Percentiles rank a stretch among this genome's conserved stretches.
phyloP scores from a whole-genome alignment of 2,329 filamentous ascomycete species.

The Metarhizium brunneum region DNA sequence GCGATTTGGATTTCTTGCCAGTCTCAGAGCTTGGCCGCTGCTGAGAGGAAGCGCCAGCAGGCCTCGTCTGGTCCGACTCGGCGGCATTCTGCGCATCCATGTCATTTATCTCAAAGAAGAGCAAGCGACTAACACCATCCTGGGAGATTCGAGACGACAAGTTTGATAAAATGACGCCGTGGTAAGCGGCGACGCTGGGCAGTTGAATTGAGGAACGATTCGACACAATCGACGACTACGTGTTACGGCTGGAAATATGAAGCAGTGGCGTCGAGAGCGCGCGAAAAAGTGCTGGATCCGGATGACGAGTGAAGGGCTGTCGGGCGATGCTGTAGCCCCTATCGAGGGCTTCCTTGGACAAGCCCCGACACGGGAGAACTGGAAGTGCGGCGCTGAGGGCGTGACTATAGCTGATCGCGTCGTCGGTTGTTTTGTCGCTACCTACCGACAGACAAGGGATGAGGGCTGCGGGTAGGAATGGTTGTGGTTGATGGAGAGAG shows the following conservation, averaged over 20 bases:
- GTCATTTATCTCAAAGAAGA: slow-evolving; percentile 48
- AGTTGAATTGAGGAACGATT: neutral
- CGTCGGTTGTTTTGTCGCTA: neutral
- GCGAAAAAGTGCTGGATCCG: slow-evolving; percentile 3
- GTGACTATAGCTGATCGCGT: neutral
- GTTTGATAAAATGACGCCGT: slow-evolving; percentile 8
- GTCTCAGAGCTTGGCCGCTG: slow-evolving; percentile 22
- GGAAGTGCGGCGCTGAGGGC: neutral
- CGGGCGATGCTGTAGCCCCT: slow-evolving; percentile 2
- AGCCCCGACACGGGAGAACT: neutral
- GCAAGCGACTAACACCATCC: slow-evolving; percentile 48
- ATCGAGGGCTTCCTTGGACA: slow-evolving; percentile 4
- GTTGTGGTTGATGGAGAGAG: neutral
- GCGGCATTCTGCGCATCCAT: slow-evolving; percentile 62
- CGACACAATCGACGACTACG: neutral
- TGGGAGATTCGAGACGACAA: slow-evolving; percentile 27
- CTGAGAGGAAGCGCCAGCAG: slow-evolving; percentile 42
- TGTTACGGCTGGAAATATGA: neutral
- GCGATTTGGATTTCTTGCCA: slow-evolving; percentile 13
- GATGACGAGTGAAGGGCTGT: slow-evolving; percentile 2
- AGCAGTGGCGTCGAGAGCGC: neutral
- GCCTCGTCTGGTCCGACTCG: slow-evolving; percentile 53
- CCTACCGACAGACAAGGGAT: neutral
- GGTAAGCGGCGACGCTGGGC: slow-evolving; percentile 1
- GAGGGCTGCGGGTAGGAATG: neutral